phyloP scores from a whole-genome alignment of 176 grass and related monocot species.

The Dendrocalamus sinicus region DNA sequence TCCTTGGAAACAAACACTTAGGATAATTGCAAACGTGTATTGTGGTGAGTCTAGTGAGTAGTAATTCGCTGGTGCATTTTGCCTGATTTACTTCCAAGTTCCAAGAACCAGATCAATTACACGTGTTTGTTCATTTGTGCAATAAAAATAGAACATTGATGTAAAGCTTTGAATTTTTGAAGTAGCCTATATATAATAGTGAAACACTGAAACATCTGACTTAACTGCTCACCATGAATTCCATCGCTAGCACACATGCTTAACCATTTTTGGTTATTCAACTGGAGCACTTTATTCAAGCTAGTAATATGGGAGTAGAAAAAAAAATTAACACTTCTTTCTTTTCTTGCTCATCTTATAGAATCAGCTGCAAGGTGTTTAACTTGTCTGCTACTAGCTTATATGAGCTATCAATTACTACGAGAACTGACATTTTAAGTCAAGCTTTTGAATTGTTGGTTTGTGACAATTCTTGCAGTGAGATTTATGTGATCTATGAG shows the following conservation, averaged over 20 bases:
- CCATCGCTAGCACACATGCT: not conserved
- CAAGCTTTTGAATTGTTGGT: constrained; percentile 4
- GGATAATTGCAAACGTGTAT: not conserved
- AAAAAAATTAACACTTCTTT: not conserved
- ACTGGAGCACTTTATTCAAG: not conserved
- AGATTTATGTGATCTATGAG: not conserved
- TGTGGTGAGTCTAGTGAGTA: constrained; percentile 13
- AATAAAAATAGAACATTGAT: not conserved
- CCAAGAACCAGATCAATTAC: not conserved
- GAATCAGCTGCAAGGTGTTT: not conserved
- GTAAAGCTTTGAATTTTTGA: constrained; percentile 9
- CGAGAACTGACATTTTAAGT: not conserved
- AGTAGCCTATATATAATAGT: not conserved
- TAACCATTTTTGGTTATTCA: not conserved
- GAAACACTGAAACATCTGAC: not conserved
- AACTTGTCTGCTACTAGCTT: not conserved
- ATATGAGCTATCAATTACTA: not conserved
- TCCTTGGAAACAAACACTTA: not conserved
- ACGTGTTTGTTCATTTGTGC: not conserved
- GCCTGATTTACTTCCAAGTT: not conserved
- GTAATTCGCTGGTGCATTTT: constrained; percentile 15
- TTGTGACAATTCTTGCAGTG: not conserved
- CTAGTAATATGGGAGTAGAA: not conserved
- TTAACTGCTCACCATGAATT: not conserved
- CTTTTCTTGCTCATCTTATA: not conserved